These are phyloP conservation scores for Ophiostoma fasciatum DNA, from an alignment of 2,329 filamentous ascomycete species.

Conservation along the genomic window DNA sequence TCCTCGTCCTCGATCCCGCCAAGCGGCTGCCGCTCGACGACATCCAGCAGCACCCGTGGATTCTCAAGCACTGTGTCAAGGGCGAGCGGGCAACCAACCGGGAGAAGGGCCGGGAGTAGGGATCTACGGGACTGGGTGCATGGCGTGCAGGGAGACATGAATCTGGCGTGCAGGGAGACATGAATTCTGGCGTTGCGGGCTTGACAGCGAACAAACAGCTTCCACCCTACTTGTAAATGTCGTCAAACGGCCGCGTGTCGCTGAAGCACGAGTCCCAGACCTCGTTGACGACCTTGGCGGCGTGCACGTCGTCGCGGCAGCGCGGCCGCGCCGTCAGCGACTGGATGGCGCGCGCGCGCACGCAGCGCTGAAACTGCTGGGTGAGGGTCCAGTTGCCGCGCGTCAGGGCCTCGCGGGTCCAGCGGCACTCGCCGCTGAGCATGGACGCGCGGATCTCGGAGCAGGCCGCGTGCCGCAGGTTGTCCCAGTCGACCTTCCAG, in stretches of 20 bases:
- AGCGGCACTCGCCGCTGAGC: slow-evolving; percentile 86
- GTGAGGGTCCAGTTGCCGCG: slow-evolving; percentile 78
- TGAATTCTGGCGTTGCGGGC: background rate
- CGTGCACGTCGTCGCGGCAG: slow-evolving; percentile 76
- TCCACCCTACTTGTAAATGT: slow-evolving; percentile 77
- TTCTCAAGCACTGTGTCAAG: slow-evolving; percentile 80
- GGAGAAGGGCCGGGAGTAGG: slow-evolving; percentile 25
- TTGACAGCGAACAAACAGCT: no score
- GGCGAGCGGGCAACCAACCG: slow-evolving; percentile 37
- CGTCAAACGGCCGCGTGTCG: slow-evolving; percentile 91
- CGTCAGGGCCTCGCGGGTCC: slow-evolving; percentile 71
- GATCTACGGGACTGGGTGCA: no score
- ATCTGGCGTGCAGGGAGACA: no score
- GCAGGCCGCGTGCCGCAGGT: slow-evolving; percentile 81
- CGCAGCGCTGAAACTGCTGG: slow-evolving; percentile 87
- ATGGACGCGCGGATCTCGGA: slow-evolving; percentile 92
- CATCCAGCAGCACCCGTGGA: slow-evolving; percentile 86
- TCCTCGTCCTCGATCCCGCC: slow-evolving; percentile 84
- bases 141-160: no score
- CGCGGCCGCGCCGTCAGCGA: slow-evolving; percentile 65
- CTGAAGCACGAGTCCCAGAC: slow-evolving; percentile 98
- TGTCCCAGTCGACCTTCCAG: slow-evolving; percentile 74
- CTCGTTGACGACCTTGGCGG: slow-evolving; percentile 77
- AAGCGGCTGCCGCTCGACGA: slow-evolving; percentile 85
- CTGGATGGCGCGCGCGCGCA: slow-evolving; percentile 63